Base-by-base conservation (phyloP, 345 rosid genomes). In the Acer yangbiense region DNA sequence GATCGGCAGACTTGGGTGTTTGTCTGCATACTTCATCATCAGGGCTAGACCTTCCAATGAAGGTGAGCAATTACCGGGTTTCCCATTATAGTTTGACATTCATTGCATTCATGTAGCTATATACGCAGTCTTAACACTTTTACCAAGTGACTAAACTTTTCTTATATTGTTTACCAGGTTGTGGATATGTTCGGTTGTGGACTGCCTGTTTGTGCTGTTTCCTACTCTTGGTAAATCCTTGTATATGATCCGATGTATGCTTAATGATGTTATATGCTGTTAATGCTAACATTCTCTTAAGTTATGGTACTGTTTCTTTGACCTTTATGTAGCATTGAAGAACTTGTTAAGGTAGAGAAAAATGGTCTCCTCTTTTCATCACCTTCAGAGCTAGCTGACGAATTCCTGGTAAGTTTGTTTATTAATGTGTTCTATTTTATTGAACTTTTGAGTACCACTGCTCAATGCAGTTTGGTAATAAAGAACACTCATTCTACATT, bases 101-200 rank as follows among this genome's bases (percentile, higher is more conserved):
- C 20, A 71, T 27, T 52, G 44, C 27, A n/a, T 68, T 52, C 9
- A 16, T 69, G 50, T n/a, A 46, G 20, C 43, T n/a, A 16, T 11
- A 32, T 43, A 21, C 52, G 65, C 23, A 63, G 44, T 44, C 27
- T 61, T 68, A 46, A 73, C 65, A 52, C 11, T 60, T 77, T 35
- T 20, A 20, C 13, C 16, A 10, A 20, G 6, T 67, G 7, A 21
- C 52, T 68, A 39, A 62, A 63, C 48, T 68, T 69, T 75, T 48
- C 72, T 75, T 46, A 14, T 75, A 12, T 61, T 76, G 77, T 65
- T 72, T 81, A 41, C 80, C 76, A 96, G 99, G 98, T 96, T 52
- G 99, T 96, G 78, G 99, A 96, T 83, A 96, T 96, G 99, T 91
- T 96, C 58, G 99, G 99, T 76, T 94, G 97, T 80, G 98, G 99